Base-by-base conservation (phyloP, 2,329 filamentous ascomycete species). In the Fusarium oligoseptatum region DNA sequence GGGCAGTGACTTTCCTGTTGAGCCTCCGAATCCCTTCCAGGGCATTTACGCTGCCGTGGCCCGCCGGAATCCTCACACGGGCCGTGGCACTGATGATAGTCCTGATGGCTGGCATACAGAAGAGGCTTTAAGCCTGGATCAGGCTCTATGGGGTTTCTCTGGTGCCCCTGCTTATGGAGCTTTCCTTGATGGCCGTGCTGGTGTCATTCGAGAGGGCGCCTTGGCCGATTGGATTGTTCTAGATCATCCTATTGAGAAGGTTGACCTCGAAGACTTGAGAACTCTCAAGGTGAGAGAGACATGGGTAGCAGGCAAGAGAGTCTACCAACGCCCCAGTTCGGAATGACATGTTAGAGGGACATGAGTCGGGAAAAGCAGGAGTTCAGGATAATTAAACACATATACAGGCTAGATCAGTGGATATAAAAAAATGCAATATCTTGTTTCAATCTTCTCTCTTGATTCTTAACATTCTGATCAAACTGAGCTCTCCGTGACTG, bases 181-280 rank as follows among this genome's bases (percentile, higher is more conserved):
- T 1, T 92, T 92, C 58, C 82, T 89, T 58, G 90, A 92, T 55
- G 87, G 85, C 0, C 87, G 85, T 73, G 88, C 89, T 2, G 92
- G 92, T 0, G 84, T 88, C 1, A 92, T 94, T 34, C 81, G 85
- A 64, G 80, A 84, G n/a, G 91, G 90, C 0, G 89, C 88, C 1
- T 90, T 89, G 79, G 92, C 92, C 0, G 92, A 94, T 80, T 94
- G 91, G 92, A 85, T 94, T 5, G 91, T 94, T n/a, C 81, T 94
- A 14, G 91, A 93, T 72, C 80, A 84, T 70, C 87, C 89, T 52
- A 77, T 93, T 0, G 87, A 88, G 64, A 83, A 77, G 0, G 80
- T 88, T 36, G 83, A 85, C 12, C 68, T 88, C 3, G 90, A 92
- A 67, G 84, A 84, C 14, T 75, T 93, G 64, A 87, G 89, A 27